Evolutionary conservation across 2,329 filamentous ascomycete species (phyloP).

Genomic region (Fusarium lateritium): DNA sequence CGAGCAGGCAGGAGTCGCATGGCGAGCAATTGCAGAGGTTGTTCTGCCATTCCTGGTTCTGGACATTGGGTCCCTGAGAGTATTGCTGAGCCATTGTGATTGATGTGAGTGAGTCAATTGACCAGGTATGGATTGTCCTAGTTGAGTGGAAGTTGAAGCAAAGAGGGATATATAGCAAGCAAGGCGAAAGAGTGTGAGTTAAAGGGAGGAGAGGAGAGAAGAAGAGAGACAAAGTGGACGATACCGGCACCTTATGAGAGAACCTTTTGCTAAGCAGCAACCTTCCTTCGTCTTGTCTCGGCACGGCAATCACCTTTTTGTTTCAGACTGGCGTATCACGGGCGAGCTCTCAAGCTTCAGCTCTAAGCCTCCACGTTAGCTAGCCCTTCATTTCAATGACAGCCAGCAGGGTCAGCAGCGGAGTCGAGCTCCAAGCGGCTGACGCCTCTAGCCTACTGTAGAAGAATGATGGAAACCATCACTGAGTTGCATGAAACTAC

Average conservation of each 20-base stretch:
- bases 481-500: constrained; percentile 13
- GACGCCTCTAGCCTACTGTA: constrained; percentile 19
- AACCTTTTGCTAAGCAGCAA: constrained; percentile 16
- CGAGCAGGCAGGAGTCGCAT: constrained; percentile 57
- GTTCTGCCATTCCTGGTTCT: constrained; percentile 56
- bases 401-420: constrained; percentile 40
- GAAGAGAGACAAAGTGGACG: constrained; percentile 4
- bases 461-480: constrained; percentile 7
- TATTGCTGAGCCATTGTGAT: constrained; percentile 48
- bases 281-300: constrained; percentile 24
- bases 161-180: neutral
- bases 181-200: constrained; percentile 3
- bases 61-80: constrained; percentile 47
- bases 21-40: constrained; percentile 60
- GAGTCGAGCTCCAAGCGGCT: constrained; percentile 36
- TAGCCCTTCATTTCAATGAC: constrained; percentile 46
- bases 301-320: constrained; percentile 26
- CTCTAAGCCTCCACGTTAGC: constrained; percentile 30
- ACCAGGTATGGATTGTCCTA: neutral
- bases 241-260: constrained; percentile 25
- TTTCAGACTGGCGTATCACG: constrained; percentile 25
- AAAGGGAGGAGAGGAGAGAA: constrained; percentile 1
- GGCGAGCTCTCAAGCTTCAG: constrained; percentile 21
- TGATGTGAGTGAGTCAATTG: constrained; percentile 5
- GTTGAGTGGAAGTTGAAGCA: neutral